phyloP scores from a whole-genome alignment of 179 eudicot genomes.

The Beta macrorhiza region DNA sequence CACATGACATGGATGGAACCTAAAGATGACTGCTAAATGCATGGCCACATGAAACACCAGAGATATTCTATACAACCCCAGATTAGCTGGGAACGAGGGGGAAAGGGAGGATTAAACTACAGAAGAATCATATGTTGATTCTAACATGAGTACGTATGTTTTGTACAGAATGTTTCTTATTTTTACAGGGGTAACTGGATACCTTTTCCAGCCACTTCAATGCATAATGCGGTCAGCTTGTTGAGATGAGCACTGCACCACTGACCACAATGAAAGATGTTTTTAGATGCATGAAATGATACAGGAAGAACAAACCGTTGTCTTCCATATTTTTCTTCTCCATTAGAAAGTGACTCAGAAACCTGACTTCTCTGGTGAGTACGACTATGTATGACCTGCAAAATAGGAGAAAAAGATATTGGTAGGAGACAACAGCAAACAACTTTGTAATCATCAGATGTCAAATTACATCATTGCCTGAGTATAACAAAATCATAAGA shows the following conservation, averaged over 20 bases:
- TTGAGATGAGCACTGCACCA: constrained; percentile 44
- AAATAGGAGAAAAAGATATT: not conserved
- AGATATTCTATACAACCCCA: constrained; percentile 58
- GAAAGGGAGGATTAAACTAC: constrained; percentile 25
- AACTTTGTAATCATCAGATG: not conserved
- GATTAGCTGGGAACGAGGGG: constrained; percentile 39
- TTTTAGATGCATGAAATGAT: constrained; percentile 40
- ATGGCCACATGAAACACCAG: constrained; percentile 34
- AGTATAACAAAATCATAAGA: not conserved
- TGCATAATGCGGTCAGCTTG: constrained; percentile 49
- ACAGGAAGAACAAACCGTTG: constrained; percentile 56
- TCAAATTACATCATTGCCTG: not conserved
- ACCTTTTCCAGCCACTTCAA: constrained; percentile 59
- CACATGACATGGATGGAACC: constrained; percentile 30
- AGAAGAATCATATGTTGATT: constrained; percentile 87
- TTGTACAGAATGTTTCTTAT: constrained; percentile 38
- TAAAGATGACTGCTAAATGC: constrained; percentile 29
- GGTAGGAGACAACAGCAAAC: no score
- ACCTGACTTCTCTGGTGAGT: constrained; percentile 72
- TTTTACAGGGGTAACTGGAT: constrained; percentile 51
- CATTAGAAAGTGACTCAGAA: constrained; percentile 48
- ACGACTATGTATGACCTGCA: constrained; percentile 73
- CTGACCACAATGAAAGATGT: constrained; percentile 40
- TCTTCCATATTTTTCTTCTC: constrained; percentile 54
- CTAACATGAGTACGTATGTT: constrained; percentile 42